Evolutionary conservation across 495 filamentous ascomycete genomes (phyloP).

Genomic region (Neurospora sp.): DNA sequence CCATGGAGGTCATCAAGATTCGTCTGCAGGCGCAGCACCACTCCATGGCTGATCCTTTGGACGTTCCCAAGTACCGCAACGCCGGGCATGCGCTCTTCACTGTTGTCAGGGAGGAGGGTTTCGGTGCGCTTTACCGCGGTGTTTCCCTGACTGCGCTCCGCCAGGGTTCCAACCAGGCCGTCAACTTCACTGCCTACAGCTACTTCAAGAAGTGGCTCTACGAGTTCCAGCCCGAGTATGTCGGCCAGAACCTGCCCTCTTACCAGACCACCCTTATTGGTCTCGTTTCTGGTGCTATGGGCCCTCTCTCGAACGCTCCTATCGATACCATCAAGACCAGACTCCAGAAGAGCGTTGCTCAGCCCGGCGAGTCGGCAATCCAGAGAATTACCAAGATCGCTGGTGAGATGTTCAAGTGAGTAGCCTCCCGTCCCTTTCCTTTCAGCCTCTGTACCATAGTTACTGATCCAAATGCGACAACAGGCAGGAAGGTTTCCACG

Average conservation of each 20-base stretch:
- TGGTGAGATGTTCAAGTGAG: slow-evolving; percentile 82
- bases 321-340: slow-evolving; percentile 99
- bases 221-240: slow-evolving; percentile 51
- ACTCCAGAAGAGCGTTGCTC: slow-evolving; percentile 79
- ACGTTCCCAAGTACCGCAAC: slow-evolving; percentile 92
- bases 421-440: background rate
- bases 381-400: slow-evolving; percentile 68
- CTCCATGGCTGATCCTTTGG: slow-evolving; percentile 82
- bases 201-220: slow-evolving; percentile 78
- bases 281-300: slow-evolving; percentile 86
- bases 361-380: slow-evolving; percentile 69
- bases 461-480: background rate
- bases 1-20: slow-evolving; percentile 99
- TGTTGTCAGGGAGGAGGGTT: slow-evolving; percentile 81
- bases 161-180: slow-evolving; percentile 94
- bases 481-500: slow-evolving; percentile 75
- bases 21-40: slow-evolving; percentile 95
- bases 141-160: slow-evolving; percentile 87
- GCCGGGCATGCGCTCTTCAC: slow-evolving; percentile 93
- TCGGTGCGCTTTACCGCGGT: slow-evolving; percentile 80
- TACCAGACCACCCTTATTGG: slow-evolving; percentile 91
- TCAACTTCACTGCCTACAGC: slow-evolving; percentile 98
- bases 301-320: slow-evolving; percentile 88
- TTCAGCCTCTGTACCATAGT: background rate
- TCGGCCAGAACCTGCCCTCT: slow-evolving; percentile 53